These are phyloP conservation scores for Neobulgaria alba DNA, from an alignment of 2,329 filamentous ascomycete genomes.

Conservation along the genomic window DNA sequence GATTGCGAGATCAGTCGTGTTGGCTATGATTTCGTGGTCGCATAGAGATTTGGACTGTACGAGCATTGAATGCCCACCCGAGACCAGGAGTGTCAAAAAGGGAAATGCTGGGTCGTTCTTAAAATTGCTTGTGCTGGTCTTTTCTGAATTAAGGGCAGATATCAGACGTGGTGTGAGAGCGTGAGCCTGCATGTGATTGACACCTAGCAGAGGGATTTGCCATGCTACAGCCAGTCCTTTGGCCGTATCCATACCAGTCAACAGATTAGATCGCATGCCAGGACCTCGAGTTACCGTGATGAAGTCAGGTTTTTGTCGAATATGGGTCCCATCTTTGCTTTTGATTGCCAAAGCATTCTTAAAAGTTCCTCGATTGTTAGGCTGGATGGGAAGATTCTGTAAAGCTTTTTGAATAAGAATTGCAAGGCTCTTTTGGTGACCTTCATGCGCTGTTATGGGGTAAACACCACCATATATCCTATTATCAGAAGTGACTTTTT, in stretches of 20 bases:
- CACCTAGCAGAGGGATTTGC: slow-evolving; percentile 72
- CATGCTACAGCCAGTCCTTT: slow-evolving; percentile 83
- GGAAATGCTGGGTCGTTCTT: slow-evolving; percentile 54
- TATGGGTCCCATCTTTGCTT: slow-evolving; percentile 13
- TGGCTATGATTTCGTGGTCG: slow-evolving; percentile 64
- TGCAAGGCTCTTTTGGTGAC: slow-evolving; percentile 65
- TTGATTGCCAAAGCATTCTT: slow-evolving; percentile 9
- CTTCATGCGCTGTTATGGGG: slow-evolving; percentile 64
- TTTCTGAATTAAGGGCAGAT: slow-evolving; percentile 41
- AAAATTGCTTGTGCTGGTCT: neutral
- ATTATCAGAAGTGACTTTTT: slow-evolving; percentile 75
- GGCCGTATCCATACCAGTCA: slow-evolving; percentile 70
- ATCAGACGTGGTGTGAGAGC: slow-evolving; percentile 78
- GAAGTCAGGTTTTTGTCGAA: slow-evolving; percentile 58
- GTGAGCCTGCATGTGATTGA: slow-evolving; percentile 98
- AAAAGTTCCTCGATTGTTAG: no score
- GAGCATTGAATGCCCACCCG: slow-evolving; percentile 85
- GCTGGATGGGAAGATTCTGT: slow-evolving; percentile 34
- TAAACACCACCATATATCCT: slow-evolving; percentile 69
- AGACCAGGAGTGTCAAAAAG: slow-evolving; percentile 81
- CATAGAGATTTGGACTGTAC: slow-evolving; percentile 62
- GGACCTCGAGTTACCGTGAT: slow-evolving; percentile 86
- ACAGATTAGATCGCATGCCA: slow-evolving; percentile 74
- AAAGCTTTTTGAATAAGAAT: slow-evolving; percentile 59
- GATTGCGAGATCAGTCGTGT: slow-evolving; percentile 72